phyloP scores from a whole-genome alignment of 2,329 filamentous ascomycete species.

The Chaetomiaceae sp. region DNA sequence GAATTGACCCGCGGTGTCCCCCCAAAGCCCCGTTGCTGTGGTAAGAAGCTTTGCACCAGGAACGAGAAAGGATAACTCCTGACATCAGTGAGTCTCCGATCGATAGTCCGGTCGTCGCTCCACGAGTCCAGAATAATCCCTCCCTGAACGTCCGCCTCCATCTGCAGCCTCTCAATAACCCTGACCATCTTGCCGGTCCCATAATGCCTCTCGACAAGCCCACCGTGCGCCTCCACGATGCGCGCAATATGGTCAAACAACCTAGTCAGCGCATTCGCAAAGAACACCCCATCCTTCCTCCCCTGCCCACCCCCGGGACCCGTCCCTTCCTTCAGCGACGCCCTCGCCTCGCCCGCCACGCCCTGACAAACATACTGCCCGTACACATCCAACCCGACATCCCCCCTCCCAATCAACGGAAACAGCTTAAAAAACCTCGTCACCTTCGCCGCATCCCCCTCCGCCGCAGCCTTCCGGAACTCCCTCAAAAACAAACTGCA shows the following conservation, averaged over 20 bases:
- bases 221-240: slow-evolving; percentile 88
- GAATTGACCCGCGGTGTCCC: slow-evolving; percentile 69
- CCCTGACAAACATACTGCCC: slow-evolving; percentile 94
- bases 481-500: slow-evolving; percentile 89
- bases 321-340: slow-evolving; percentile 68
- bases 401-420: slow-evolving; percentile 82
- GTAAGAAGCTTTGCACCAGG: slow-evolving; percentile 87
- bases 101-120: slow-evolving; percentile 81
- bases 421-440: slow-evolving; percentile 98
- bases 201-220: slow-evolving; percentile 90
- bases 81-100: slow-evolving; percentile 85
- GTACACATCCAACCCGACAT: slow-evolving; percentile 90
- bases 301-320: slow-evolving; percentile 45
- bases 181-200: slow-evolving; percentile 88
- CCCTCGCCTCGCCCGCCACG: slow-evolving; percentile 77
- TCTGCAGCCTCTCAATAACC: slow-evolving; percentile 87
- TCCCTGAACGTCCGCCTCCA: slow-evolving; percentile 93
- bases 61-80: slow-evolving; percentile 98
- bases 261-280: slow-evolving; percentile 82
- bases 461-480: slow-evolving; percentile 85
- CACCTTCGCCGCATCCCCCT: slow-evolving; percentile 82
- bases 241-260: slow-evolving; percentile 97
- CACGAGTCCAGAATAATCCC: slow-evolving; percentile 95
- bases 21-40: slow-evolving; percentile 49
- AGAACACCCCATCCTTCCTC: slow-evolving; percentile 78